These are phyloP conservation scores for Arxiozyma telluris DNA, from an alignment of 1,139 yeast genomes.

Conservation along the genomic window DNA sequence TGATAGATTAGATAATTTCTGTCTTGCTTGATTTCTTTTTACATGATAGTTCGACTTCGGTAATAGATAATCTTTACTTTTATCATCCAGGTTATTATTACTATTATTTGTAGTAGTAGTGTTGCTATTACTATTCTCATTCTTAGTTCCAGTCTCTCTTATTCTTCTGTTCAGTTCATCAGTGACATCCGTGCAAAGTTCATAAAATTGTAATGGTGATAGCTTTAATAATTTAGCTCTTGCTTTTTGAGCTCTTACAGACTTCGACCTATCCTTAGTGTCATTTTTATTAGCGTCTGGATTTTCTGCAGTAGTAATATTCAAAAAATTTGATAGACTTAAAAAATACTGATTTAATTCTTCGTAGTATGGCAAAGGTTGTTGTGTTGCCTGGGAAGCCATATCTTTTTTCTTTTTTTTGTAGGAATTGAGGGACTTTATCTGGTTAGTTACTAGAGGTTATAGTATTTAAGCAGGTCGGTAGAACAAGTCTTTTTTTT, in stretches of 20 bases:
- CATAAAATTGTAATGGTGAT: conserved; percentile 16
- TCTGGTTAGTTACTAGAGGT: not conserved
- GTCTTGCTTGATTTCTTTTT: conserved; percentile 91
- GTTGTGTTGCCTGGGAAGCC: not conserved
- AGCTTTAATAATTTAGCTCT: conserved; percentile 14
- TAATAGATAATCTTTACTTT: conserved; percentile 47
- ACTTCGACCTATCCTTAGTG: conserved; percentile 33
- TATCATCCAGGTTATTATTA: not conserved
- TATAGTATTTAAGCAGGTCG: no score
- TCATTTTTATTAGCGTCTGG: conserved; percentile 4
- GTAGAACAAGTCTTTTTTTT: no score
- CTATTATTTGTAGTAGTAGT: conserved; percentile 34
- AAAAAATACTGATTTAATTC: conserved; percentile 9
- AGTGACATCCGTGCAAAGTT: conserved; percentile 17
- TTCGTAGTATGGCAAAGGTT: not conserved
- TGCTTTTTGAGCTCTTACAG: conserved; percentile 16
- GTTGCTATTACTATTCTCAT: no score
- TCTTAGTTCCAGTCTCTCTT: conserved; percentile 19
- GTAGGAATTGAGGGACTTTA: not conserved
- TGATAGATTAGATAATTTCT: conserved; percentile 79
- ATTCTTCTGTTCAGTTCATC: conserved; percentile 18
- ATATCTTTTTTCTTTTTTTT: not conserved
- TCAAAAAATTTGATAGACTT: conserved; percentile 10
- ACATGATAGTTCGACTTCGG: conserved; percentile 79
- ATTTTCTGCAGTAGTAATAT: conserved; percentile 5